These are phyloP conservation scores for Hemileia vastatrix DNA, from an alignment of 1,284 basidiomycete genomes.

Conservation along the genomic window DNA sequence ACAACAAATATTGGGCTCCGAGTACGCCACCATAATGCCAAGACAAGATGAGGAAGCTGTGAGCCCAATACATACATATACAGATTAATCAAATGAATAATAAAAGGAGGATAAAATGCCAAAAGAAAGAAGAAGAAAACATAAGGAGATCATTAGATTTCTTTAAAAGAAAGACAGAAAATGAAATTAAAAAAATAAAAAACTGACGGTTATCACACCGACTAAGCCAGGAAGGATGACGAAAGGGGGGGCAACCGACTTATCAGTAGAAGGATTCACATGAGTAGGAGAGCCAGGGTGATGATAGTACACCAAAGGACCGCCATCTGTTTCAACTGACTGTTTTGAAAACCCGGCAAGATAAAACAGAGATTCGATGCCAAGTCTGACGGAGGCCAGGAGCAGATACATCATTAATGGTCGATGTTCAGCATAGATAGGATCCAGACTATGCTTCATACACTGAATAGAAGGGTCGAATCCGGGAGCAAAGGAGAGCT, in stretches of 20 bases:
- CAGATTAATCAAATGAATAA: not conserved
- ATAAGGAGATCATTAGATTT: no score
- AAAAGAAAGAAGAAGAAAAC: not conserved
- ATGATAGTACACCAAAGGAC: not conserved
- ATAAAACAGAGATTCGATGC: not conserved
- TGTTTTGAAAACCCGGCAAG: not conserved
- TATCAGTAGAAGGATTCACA: not conserved
- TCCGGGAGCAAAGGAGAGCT: not conserved
- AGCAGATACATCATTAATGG: constrained; percentile 5
- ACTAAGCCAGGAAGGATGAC: constrained; percentile 2
- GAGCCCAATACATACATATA: no score
- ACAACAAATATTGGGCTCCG: constrained; percentile 6
- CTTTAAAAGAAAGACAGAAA: no score
- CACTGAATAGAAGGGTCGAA: not conserved
- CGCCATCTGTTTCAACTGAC: not conserved
- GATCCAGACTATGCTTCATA: not conserved
- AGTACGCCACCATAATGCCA: not conserved
- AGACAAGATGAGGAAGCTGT: not conserved
- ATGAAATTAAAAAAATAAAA: no score
- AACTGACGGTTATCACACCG: constrained; percentile 3
- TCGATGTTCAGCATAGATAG: constrained; percentile 3
- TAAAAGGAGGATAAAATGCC: not conserved
- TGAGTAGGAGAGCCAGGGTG: not conserved
- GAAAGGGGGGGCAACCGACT: not conserved
- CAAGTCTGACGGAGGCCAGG: not conserved